phyloP scores from a whole-genome alignment of 805 yeast genomes.

The Candida mattraensis region DNA sequence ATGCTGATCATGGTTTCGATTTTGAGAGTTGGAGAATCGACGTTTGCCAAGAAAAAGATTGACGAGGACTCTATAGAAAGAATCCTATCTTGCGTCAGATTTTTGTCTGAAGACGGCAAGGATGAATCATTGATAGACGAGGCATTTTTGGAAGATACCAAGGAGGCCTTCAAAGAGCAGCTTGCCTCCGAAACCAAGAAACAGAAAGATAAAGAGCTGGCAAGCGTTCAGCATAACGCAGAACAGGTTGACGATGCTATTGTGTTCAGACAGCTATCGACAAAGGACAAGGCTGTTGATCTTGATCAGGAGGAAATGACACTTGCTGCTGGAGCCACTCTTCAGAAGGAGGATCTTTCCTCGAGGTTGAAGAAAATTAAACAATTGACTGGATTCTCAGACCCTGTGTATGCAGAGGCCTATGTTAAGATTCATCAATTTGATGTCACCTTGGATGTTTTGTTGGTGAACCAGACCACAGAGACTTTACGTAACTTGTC shows the following conservation, averaged over 20 bases:
- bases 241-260: conserved; percentile 79
- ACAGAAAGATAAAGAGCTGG: conserved; percentile 55
- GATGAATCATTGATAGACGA: conserved; percentile 47
- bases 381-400: conserved; percentile 97
- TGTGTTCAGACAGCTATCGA: conserved; percentile 73
- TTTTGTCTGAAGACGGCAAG: conserved; percentile 65
- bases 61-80: conserved; percentile 98
- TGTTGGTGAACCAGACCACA: conserved; percentile 91
- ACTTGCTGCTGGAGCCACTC: conserved; percentile 51
- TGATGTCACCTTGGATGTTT: conserved; percentile 91
- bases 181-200: conserved; percentile 58
- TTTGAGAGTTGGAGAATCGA: conserved; percentile 80
- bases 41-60: conserved; percentile 66
- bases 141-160: conserved; percentile 87
- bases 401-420: conserved; percentile 97
- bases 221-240: conserved; percentile 59
- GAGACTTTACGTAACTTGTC: conserved; percentile 86
- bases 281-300: conserved; percentile 41
- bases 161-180: conserved; percentile 76
- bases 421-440: conserved; percentile 94
- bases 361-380: conserved; percentile 86
- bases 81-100: conserved; percentile 80
- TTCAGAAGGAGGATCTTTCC: conserved; percentile 57
- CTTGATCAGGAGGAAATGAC: conserved; percentile 58
- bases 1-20: conserved; percentile 89